Conservation (phyloP, 2,329 filamentous ascomycete species). For the Aaosphaeria arxii region DNA sequence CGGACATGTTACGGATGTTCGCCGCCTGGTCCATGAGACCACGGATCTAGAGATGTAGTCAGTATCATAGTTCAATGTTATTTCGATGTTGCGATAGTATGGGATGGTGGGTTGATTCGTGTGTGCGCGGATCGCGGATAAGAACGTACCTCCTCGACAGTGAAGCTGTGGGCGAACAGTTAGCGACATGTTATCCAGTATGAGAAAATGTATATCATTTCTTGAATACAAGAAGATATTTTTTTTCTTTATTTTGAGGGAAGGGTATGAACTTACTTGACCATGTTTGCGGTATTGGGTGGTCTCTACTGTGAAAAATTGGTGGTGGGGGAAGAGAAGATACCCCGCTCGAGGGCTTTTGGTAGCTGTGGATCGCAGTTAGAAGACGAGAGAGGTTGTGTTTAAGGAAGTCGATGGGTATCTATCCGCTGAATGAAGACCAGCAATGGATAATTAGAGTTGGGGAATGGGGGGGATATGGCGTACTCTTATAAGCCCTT, state of each 20-base stretch:
- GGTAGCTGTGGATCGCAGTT: conserved; percentile 6
- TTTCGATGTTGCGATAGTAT: conserved; percentile 6
- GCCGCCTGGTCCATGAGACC: conserved; percentile 73
- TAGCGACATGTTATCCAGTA: conserved; percentile 37
- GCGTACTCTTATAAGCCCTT: conserved; percentile 20
- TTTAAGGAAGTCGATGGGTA: too few species aligned
- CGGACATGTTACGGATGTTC: conserved; percentile 93
- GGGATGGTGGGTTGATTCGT: conserved; percentile 10
- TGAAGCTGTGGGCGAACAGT: conserved; percentile 73
- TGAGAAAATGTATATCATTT: not conserved
- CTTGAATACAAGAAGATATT: too few species aligned
- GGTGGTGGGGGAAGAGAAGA: conserved; percentile 18
- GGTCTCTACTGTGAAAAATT: conserved; percentile 33
- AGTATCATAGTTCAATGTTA: conserved; percentile 10
- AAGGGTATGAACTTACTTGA: conserved; percentile 75
- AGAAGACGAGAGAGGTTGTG: conserved; percentile 10
- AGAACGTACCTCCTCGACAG: conserved; percentile 76
- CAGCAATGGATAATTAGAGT: not conserved
- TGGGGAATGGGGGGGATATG: conserved; percentile 16
- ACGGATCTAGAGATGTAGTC: conserved; percentile 59
- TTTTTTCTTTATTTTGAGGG: not conserved
- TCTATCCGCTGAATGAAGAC: too few species aligned
- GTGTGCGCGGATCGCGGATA: conserved; percentile 6
- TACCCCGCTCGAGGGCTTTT: conserved; percentile 37
- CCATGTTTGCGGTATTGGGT: conserved; percentile 88